Conservation (phyloP, 2,329 filamentous ascomycete species). For the Passalora sequoiae region DNA sequence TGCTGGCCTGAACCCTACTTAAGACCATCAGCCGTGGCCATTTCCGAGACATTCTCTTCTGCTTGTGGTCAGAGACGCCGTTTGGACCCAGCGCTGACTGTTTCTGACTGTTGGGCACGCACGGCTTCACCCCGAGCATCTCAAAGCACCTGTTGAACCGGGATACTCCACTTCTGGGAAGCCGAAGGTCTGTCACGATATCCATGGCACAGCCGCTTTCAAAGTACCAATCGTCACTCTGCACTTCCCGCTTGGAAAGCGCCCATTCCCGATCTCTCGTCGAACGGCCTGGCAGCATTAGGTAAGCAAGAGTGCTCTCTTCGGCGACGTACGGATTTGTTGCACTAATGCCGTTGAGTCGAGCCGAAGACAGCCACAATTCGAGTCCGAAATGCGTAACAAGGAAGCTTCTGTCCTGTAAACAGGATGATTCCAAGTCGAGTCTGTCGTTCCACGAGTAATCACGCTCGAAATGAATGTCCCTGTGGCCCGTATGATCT, state of each 20-base stretch:
- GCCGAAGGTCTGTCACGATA: neutral
- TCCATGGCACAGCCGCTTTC: neutral
- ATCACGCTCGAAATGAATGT: neutral
- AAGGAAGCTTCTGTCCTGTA: neutral
- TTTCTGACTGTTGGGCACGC: neutral
- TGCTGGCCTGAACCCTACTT: neutral
- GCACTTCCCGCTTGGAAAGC: neutral
- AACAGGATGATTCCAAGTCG: neutral
- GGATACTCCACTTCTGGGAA: neutral
- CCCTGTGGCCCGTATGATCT: neutral
- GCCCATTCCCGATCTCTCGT: neutral
- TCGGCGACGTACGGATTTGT: neutral
- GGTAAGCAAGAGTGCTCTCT: neutral
- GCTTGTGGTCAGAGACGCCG: neutral
- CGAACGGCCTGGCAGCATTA: neutral
- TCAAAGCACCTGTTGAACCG: neutral
- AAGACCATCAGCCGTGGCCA: neutral
- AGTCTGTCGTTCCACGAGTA: neutral
- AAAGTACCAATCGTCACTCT: neutral
- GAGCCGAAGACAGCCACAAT: neutral
- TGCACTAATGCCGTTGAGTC: neutral
- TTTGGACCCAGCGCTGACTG: neutral
- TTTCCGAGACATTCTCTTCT: neutral
- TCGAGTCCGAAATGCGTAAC: conserved; percentile 8
- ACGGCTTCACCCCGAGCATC: neutral